phyloP scores from a whole-genome alignment of 2,329 filamentous ascomycete genomes.

The Drechslerella dactyloides region DNA sequence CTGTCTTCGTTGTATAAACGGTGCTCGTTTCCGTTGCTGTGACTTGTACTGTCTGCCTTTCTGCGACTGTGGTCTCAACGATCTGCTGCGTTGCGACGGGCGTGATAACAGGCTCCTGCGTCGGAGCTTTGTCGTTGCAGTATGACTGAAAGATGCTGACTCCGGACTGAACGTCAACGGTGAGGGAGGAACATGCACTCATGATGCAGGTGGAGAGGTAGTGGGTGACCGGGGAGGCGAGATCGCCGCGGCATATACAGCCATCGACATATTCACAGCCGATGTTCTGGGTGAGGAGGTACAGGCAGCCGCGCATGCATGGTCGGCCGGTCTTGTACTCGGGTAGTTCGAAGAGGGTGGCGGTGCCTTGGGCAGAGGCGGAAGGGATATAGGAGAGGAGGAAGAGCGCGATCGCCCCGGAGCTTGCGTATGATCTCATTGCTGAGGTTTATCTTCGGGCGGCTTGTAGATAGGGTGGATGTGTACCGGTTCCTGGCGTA shows the following conservation, averaged over 20 bases:
- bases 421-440: neutral
- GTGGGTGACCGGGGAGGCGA: constrained; percentile 24
- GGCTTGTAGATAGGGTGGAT: neutral
- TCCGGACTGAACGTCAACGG: constrained; percentile 22
- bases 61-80: constrained; percentile 29
- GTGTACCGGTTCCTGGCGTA: no score
- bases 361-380: constrained; percentile 1
- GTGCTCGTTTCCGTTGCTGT: constrained; percentile 22
- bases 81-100: constrained; percentile 33
- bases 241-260: constrained; percentile 35
- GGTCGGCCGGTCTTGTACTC: constrained; percentile 26
- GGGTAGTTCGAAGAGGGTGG: constrained; percentile 1
- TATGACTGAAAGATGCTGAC: constrained; percentile 43
- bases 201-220: constrained; percentile 38
- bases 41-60: constrained; percentile 14
- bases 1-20: constrained; percentile 14
- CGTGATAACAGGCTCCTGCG: constrained; percentile 13
- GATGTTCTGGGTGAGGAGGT: constrained; percentile 13
- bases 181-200: constrained; percentile 4
- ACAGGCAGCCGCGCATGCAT: constrained; percentile 31
- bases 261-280: constrained; percentile 22
- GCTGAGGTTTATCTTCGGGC: neutral
- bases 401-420: constrained; percentile 6
- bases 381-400: constrained; percentile 5
- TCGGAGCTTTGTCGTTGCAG: constrained; percentile 21